Base-by-base conservation (phyloP, 2,329 filamentous ascomycete species). In the Aspergillus bombycis region DNA sequence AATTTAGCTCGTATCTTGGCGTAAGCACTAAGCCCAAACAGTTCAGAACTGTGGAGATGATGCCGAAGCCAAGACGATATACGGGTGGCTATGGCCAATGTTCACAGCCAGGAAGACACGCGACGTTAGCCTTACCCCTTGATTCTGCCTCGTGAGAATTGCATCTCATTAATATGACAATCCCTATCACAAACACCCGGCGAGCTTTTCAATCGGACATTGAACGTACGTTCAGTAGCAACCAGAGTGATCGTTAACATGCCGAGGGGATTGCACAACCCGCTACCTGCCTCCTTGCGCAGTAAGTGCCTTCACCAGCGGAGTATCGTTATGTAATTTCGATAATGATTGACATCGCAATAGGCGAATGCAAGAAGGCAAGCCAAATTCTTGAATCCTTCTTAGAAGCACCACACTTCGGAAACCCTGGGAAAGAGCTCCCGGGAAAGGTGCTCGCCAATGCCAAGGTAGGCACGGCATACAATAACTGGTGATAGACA, bases 281-380 rank as follows among this genome's bases (percentile, higher is more conserved):
- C 81, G 48, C 70, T 82, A 61, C 81, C 80, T 61, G 75, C 80
- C 46, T 82, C 80, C 36, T 73, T 83, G 68, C 74, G 74, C 66
- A 81, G 80, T 80, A 69, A 60, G 78, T 77, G 34, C 26, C 32
- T 50, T 61, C 45, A 26, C 11, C 28, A 26, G 16, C 46, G 10
- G 32, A 16, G 1, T 28, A 21, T 45, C 61, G 67, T 73, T 73
- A 8, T 10, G 16, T n/a, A 5, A 16, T 38, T 11, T n/a, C n/a
- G 21, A 63, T 77, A 70, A 60, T 53, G 28, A 28, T 28, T 63
- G 68, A 66, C 59, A 14, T 32, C 57, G 65, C 53, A 50, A 65
- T 79, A 97, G 94, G 92, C 82, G 94, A 98, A 83, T 97, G 94
- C 82, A 94, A 91, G 79, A 98, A 98, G 81, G 94, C 93, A 75